Conservation (phyloP, 2,329 filamentous ascomycete species). For the Fusarium ambrosium region DNA sequence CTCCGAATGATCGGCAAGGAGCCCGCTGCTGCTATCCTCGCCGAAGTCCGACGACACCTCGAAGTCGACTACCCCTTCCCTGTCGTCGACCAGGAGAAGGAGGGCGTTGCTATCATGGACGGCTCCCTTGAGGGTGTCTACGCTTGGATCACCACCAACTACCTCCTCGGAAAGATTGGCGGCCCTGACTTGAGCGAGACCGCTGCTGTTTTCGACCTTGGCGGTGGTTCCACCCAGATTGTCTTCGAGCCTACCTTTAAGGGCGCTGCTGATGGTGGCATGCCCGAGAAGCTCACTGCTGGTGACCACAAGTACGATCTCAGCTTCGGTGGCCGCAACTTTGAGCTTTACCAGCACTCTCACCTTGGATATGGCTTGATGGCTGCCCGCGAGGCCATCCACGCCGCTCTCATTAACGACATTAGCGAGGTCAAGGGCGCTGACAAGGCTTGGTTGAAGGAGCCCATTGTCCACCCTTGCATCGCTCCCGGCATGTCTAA, state of each 20-base stretch:
- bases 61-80: slow-evolving; percentile 96
- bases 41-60: slow-evolving; percentile 84
- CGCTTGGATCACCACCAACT: slow-evolving; percentile 99
- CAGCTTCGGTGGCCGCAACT: slow-evolving; percentile 89
- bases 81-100: slow-evolving; percentile 85
- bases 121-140: slow-evolving; percentile 97
- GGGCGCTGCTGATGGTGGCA: slow-evolving; percentile 77
- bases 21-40: slow-evolving; percentile 85
- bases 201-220: slow-evolving; percentile 95
- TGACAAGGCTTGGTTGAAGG: slow-evolving; percentile 75
- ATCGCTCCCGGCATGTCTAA: slow-evolving; percentile 84
- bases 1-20: slow-evolving; percentile 87
- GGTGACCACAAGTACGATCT: slow-evolving; percentile 98
- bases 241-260: slow-evolving; percentile 98
- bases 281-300: slow-evolving; percentile 86
- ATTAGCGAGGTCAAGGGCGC: slow-evolving; percentile 73
- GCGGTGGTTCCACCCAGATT: slow-evolving; percentile 97
- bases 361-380: slow-evolving; percentile 97
- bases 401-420: slow-evolving; percentile 80
- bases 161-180: slow-evolving; percentile 97
- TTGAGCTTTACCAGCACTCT: slow-evolving; percentile 96
- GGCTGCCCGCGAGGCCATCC: slow-evolving; percentile 90
- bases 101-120: slow-evolving; percentile 97
- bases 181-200: slow-evolving; percentile 90
- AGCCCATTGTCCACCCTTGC: slow-evolving; percentile 86